Base-by-base conservation (phyloP, 495 filamentous ascomycete genomes). In the Annulohypoxylon maeteangense region DNA sequence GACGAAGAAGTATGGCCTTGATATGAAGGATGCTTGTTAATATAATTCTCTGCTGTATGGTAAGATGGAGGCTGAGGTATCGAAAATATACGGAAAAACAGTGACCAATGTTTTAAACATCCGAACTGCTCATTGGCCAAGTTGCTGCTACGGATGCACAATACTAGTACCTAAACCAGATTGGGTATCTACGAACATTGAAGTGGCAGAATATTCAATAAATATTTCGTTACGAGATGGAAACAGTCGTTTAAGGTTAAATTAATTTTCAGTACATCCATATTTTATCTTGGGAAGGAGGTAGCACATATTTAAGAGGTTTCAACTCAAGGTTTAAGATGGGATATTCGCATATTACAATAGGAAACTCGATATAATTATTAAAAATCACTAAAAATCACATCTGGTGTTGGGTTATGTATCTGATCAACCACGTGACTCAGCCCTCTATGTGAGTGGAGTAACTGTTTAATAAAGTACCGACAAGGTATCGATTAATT, bases 391-490 rank as follows among this genome's bases (percentile, higher is more conserved):
- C 12, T 18, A 18, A 44, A 44, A 44, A 44, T 44, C 20, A 5
- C 40, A 44, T 44, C 40, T 44, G 40, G 40, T 44, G 40, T 8
- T 44, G 40, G 40, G 40, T 44, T 44, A 48, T 20, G 45, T 65
- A 40, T 61, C 20, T 71, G 65, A 62, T 50, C 62, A 48, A 20
- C 66, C 68, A 71, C 61, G 68, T 71, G 68, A 71, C 38, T 20
- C 48, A 65, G 40, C 60, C 62, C 68, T 66, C 42, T 36, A 44
- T 14, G 36, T 25, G 50, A 29, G 3, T 16, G 1, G 8, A 40
- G 36, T 23, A 36, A 63, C 29, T 11, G 32, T 27, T 18, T 40
- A 14, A 27, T 8, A n/a, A n/a, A n/a, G 38, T 42, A 42, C 38
- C 38, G n/a, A 11, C 36, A 40, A 10, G 36, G 36, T 40, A 40